Percentiles rank a stretch among this genome's conserved stretches.
These are phyloP conservation scores for Fusarium devonianum DNA, from an alignment of 2,329 filamentous ascomycete species.

Conservation along the genomic window DNA sequence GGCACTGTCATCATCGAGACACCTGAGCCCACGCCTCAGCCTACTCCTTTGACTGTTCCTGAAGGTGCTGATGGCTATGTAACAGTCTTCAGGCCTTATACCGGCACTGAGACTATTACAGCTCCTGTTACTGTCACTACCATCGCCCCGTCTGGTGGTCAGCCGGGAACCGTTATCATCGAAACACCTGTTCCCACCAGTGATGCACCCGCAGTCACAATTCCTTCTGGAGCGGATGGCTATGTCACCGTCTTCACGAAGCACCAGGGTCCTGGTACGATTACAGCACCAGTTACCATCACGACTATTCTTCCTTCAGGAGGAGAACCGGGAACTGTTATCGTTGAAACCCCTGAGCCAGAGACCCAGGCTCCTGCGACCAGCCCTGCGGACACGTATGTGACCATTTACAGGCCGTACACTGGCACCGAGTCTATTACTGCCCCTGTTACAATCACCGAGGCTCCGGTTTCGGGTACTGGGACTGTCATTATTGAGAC, in stretches of 20 bases:
- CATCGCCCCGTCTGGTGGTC: not conserved
- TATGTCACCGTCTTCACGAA: conserved; percentile 29
- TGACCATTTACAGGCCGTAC: conserved; percentile 23
- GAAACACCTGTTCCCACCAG: conserved; percentile 5
- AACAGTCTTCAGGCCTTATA: conserved; percentile 6
- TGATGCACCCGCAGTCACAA: not conserved
- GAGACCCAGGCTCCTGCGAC: conserved; percentile 5
- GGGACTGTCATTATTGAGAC: conserved; percentile 1
- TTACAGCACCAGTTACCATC: conserved; percentile 19
- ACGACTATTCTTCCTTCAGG: conserved; percentile 12
- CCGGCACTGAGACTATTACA: conserved; percentile 2
- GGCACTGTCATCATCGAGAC: conserved; percentile 7
- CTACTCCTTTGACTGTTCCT: not conserved
- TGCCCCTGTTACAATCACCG: conserved; percentile 16
- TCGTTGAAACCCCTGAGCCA: conserved; percentile 18
- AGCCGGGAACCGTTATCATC: conserved; percentile 17
- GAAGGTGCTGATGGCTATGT: not conserved
- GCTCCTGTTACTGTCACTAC: conserved; percentile 10
- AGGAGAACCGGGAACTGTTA: conserved; percentile 23
- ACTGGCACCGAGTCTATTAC: conserved; percentile 15
- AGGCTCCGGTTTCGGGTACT: not conserved
- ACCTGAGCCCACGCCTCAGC: not conserved
- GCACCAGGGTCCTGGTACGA: conserved; percentile 19
- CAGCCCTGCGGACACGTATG: too few relatives aligned
- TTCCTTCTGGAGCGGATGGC: conserved; percentile 10